Conservation (phyloP, 2,329 filamentous ascomycete genomes). For the Daldinia sp. region DNA sequence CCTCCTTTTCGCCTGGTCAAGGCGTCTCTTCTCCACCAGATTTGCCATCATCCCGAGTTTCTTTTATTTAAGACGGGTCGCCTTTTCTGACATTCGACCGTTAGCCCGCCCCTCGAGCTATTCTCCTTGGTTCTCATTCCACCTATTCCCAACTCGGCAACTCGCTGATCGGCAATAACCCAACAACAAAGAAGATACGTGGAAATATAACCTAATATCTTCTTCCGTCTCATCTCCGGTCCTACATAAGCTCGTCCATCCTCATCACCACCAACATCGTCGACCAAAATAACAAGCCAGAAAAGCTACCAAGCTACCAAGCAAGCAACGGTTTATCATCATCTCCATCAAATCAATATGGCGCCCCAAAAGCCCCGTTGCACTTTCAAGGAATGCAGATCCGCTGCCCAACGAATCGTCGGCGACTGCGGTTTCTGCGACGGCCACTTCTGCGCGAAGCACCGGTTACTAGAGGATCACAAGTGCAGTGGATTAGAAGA, state of each 20-base stretch:
- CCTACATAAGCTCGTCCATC: background rate
- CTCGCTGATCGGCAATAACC: constrained; percentile 3
- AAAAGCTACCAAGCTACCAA: no score
- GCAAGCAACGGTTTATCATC: no score
- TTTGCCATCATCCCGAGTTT: constrained; percentile 27
- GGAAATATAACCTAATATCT: background rate
- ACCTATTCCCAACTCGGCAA: constrained; percentile 22
- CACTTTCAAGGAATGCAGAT: constrained; percentile 87
- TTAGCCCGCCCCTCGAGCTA: constrained; percentile 23
- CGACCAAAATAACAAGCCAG: background rate
- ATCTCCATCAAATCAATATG: constrained; percentile 54
- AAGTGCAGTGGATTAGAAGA: constrained; percentile 92
- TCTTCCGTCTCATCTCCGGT: background rate
- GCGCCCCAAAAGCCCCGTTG: constrained; percentile 83
- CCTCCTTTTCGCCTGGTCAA: constrained; percentile 31
- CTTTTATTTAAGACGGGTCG: constrained; percentile 27
- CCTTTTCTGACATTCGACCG: constrained; percentile 24
- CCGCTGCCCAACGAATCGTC: constrained; percentile 88
- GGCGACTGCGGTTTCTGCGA: constrained; percentile 96
- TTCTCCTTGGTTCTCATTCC: constrained; percentile 23
- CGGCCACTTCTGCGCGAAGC: constrained; percentile 93
- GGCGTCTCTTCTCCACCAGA: constrained; percentile 31
- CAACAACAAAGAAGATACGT: constrained; percentile 32
- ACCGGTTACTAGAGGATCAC: constrained; percentile 92
- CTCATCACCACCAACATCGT: background rate